Percentiles rank a stretch among this genome's conserved stretches.
Conservation (phyloP, 176 grass and related monocot genomes). For the Aegilops speltoides region DNA sequence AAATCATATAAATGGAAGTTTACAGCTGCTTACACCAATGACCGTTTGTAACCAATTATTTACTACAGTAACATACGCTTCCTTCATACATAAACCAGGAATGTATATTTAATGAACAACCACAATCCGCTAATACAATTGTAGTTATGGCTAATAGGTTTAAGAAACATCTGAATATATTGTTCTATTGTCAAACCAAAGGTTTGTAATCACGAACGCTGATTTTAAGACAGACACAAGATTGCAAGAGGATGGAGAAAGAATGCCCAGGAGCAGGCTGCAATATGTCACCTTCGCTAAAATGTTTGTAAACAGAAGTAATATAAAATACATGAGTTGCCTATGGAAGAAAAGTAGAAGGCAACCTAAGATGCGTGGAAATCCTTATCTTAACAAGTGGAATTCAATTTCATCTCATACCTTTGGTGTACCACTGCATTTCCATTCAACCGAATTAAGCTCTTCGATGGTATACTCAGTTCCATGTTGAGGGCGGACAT, state of each 20-base stretch:
- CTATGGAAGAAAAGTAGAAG: not conserved
- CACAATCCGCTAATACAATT: not conserved
- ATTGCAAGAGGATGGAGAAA: not conserved
- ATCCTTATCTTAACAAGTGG: not conserved
- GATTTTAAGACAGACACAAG: not conserved
- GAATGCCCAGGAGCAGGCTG: not conserved
- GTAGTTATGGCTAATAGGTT: not conserved
- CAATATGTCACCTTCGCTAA: not conserved
- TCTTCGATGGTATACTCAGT: slow-evolving; percentile 66
- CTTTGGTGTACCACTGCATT: slow-evolving; percentile 70
- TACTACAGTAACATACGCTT: not conserved
- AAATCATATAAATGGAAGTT: not conserved
- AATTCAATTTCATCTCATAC: slow-evolving; percentile 40
- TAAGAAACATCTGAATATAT: not conserved
- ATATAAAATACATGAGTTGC: not conserved
- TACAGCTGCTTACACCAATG: not conserved
- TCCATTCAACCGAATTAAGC: slow-evolving; percentile 61
- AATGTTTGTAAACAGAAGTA: not conserved
- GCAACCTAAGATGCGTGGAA: not conserved
- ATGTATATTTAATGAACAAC: not conserved
- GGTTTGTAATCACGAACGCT: not conserved
- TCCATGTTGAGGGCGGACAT: slow-evolving; percentile 59
- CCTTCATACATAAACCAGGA: not conserved
- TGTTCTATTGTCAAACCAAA: not conserved
- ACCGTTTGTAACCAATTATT: slow-evolving; percentile 7